phyloP scores from a whole-genome alignment of 2,329 filamentous ascomycete genomes.

The Plectosphaerella sp. region DNA sequence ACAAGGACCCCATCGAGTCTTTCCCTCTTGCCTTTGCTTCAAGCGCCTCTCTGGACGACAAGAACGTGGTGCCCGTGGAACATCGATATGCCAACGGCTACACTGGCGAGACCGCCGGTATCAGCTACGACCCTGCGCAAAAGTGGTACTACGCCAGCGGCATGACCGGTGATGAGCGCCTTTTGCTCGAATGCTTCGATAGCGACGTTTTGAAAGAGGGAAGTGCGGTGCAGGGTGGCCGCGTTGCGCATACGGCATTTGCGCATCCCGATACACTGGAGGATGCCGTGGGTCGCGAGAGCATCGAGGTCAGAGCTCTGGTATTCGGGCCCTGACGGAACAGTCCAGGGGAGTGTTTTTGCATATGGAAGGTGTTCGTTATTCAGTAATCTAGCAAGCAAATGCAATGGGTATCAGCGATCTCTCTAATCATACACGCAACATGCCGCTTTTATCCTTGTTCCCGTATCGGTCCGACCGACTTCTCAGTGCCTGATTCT shows the following conservation, averaged over 20 bases:
- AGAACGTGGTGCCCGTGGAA: constrained; percentile 67
- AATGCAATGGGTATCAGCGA: not conserved
- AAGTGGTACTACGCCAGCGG: constrained; percentile 78
- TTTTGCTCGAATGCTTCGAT: constrained; percentile 77
- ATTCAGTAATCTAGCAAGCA: too few species aligned
- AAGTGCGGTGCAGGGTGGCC: constrained; percentile 44
- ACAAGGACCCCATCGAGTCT: constrained; percentile 55
- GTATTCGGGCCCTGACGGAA: constrained; percentile 63
- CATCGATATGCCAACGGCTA: constrained; percentile 67
- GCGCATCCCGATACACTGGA: constrained; percentile 65
- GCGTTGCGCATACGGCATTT: constrained; percentile 74
- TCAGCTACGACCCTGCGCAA: constrained; percentile 57
- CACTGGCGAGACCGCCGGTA: constrained; percentile 68
- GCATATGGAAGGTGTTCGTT: not conserved
- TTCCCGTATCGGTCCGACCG: not conserved
- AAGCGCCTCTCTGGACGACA: constrained; percentile 53
- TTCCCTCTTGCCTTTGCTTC: constrained; percentile 67
- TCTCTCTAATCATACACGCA: not conserved
- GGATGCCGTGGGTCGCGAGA: constrained; percentile 71
- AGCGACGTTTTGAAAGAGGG: constrained; percentile 50
- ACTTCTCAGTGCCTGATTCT: not conserved
- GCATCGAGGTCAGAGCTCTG: constrained; percentile 82
- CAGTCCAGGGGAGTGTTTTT: not conserved
- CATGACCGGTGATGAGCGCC: constrained; percentile 67
- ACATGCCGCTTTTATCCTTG: not conserved